Base-by-base conservation (phyloP, 305 asterid species). In the Fraxinus xanthoxyloides region DNA sequence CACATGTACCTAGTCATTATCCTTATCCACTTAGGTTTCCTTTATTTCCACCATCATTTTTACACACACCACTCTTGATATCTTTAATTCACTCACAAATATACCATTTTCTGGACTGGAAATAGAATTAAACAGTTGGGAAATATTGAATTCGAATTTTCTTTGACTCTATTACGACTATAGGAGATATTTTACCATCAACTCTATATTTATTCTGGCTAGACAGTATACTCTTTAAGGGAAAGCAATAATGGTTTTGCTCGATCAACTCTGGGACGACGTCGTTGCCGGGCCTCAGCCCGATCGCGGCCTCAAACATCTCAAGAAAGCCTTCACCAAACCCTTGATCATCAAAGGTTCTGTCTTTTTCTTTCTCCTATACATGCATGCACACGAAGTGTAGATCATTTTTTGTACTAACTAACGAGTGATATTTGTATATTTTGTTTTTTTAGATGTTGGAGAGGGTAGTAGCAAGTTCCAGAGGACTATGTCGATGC, bases 261-360 rank as follows among this genome's bases (percentile, higher is more conserved):
- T 95, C 5, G 99, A 95, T 81, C 90, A 92, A 12, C 90, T 95
- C 5, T 95, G 99, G 99, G 99, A 95, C 78, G 99, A 95, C 31
- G 97, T 93, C 19, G 91, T 89, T 13, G 98, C 96, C 63, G 99
- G 99, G 79, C 97, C 98, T 65, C 93, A 87, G 82, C 99, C 98
- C 75, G 93, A 89, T 67, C 92, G 91, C 43, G 98, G 97, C 84
- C 96, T 94, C 9, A 90, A 91, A 85, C 97, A 92, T 77, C 99
- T 95, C 82, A 83, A 95, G 83, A 90, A 88, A 79, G 77, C 74
- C 77, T 86, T 89, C 82, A 15, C 88, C 61, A 88, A 77, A 32
- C 90, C 97, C 51, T 32, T 90, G 81, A 88, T 74, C 84, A 76
- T 89, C 86, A 91, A 92, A 87, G 92, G 91, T 82, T 67, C 36